Evolutionary conservation across 2,329 filamentous ascomycete genomes (phyloP).

Genomic region (Orbilia oligospora): DNA sequence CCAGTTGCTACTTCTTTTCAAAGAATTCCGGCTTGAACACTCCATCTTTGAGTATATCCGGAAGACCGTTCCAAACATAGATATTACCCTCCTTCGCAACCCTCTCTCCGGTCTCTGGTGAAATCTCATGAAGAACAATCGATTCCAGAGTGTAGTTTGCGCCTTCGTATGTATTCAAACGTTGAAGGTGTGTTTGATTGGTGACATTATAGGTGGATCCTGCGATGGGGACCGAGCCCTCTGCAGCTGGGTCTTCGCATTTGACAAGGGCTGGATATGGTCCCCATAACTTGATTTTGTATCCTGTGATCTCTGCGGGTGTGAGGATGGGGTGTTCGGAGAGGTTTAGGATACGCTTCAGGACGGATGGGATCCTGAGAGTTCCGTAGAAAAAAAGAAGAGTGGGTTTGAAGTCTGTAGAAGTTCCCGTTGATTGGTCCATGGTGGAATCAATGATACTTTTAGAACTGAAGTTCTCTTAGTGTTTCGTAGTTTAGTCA

Average conservation of each 20-base stretch:
- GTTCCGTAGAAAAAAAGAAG: slow-evolving; percentile 32
- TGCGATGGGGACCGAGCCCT: not conserved
- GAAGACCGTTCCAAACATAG: slow-evolving; percentile 27
- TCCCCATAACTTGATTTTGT: slow-evolving; percentile 26
- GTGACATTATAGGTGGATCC: slow-evolving; percentile 9
- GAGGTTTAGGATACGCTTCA: slow-evolving; percentile 16
- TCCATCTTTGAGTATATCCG: slow-evolving; percentile 16
- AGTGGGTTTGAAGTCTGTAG: slow-evolving; percentile 16
- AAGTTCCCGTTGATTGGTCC: not conserved
- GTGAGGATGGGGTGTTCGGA: slow-evolving; percentile 9
- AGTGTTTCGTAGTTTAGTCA: no score
- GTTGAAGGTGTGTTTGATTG: slow-evolving; percentile 9
- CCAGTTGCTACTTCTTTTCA: not conserved
- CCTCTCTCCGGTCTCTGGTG: slow-evolving; percentile 11
- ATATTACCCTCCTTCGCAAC: not conserved
- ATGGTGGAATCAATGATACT: no score
- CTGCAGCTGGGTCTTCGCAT: not conserved
- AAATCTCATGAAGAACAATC: slow-evolving; percentile 4
- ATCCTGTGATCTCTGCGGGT: slow-evolving; percentile 13
- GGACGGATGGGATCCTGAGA: not conserved
- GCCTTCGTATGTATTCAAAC: slow-evolving; percentile 11
- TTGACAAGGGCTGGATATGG: slow-evolving; percentile 29
- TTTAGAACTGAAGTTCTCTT: no score
- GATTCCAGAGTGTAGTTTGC: slow-evolving; percentile 1
- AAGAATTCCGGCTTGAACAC: not conserved